Evolutionary conservation across 805 yeast species (phyloP).

Genomic region (Myxozyma sirexii): DNA sequence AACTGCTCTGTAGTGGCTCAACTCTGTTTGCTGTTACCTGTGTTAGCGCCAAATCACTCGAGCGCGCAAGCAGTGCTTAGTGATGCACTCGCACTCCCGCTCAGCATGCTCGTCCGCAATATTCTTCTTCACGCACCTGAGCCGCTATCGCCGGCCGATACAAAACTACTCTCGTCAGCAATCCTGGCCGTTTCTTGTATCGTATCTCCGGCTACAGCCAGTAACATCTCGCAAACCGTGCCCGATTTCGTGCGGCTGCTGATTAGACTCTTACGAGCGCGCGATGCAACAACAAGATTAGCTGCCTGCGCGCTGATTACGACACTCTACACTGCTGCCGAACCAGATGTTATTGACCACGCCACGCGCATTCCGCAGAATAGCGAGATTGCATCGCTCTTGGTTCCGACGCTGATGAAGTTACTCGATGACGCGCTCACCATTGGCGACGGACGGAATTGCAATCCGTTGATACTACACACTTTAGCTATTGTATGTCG

Average conservation of each 20-base stretch:
- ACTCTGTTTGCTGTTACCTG: constrained; percentile 21
- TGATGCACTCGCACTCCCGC: constrained; percentile 1
- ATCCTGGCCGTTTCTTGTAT: constrained; percentile 25
- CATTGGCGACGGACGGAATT: constrained; percentile 34
- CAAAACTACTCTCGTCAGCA: constrained; percentile 18
- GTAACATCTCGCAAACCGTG: constrained; percentile 25
- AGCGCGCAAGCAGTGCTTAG: constrained; percentile 1
- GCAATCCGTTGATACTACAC: constrained; percentile 25
- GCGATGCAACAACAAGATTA: constrained; percentile 24
- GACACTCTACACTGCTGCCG: constrained; percentile 7
- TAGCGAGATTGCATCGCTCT: constrained; percentile 29
- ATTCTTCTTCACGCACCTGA: neutral
- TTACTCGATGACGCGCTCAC: constrained; percentile 36
- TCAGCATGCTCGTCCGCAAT: neutral
- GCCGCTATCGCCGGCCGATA: neutral
- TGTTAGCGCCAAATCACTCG: constrained; percentile 19
- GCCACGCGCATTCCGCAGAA: constrained; percentile 20
- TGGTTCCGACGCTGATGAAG: constrained; percentile 42
- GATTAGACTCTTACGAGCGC: constrained; percentile 35
- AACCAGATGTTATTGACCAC: constrained; percentile 7
- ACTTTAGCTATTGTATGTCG: constrained; percentile 41
- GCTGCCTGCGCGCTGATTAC: constrained; percentile 26
- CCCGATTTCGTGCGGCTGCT: constrained; percentile 36
- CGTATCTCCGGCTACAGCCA: constrained; percentile 14
- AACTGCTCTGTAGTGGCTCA: constrained; percentile 4